Evolutionary conservation across 2,329 filamentous ascomycete genomes (phyloP).

Genomic region (Ilyonectria mors-panacis): DNA sequence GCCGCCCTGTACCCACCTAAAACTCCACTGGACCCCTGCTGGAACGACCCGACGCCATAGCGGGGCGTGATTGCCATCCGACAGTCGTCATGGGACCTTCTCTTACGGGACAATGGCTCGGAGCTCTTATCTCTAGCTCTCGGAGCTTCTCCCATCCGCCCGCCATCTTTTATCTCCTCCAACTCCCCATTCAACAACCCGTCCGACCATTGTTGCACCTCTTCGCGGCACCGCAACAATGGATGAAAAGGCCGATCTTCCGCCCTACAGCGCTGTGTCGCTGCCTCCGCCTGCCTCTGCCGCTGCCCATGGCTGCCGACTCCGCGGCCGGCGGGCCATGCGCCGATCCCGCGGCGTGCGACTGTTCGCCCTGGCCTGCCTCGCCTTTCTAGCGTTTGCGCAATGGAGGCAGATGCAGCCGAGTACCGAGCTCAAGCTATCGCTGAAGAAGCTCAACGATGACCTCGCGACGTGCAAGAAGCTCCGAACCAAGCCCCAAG

Average conservation of each 20-base stretch:
- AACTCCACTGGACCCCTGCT: constrained; percentile 22
- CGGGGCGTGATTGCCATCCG: constrained; percentile 39
- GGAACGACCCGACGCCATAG: constrained; percentile 34
- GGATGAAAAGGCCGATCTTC: constrained; percentile 61
- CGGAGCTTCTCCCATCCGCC: constrained; percentile 20
- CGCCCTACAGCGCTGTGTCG: constrained; percentile 59
- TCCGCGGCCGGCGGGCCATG: constrained; percentile 48
- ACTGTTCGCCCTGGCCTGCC: constrained; percentile 60
- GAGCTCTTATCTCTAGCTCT: constrained; percentile 38
- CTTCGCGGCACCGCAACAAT: constrained; percentile 34
- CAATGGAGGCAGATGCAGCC: constrained; percentile 62
- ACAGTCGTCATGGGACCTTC: constrained; percentile 20
- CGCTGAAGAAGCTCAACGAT: constrained; percentile 65
- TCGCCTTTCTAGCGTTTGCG: constrained; percentile 66
- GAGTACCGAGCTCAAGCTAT: constrained; percentile 58
- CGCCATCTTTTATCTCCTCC: constrained; percentile 5
- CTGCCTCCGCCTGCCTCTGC: constrained; percentile 41
- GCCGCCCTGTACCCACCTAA: neutral
- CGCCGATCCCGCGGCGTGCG: constrained; percentile 62
- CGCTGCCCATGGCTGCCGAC: constrained; percentile 23
- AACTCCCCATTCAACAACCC: constrained; percentile 4
- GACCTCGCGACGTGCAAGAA: constrained; percentile 70
- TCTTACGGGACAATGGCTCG: constrained; percentile 24
- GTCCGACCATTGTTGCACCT: constrained; percentile 13
- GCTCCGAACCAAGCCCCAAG: constrained; percentile 68